phyloP scores from a whole-genome alignment of 2,329 filamentous ascomycete genomes.

The Hysterium pulicare region DNA sequence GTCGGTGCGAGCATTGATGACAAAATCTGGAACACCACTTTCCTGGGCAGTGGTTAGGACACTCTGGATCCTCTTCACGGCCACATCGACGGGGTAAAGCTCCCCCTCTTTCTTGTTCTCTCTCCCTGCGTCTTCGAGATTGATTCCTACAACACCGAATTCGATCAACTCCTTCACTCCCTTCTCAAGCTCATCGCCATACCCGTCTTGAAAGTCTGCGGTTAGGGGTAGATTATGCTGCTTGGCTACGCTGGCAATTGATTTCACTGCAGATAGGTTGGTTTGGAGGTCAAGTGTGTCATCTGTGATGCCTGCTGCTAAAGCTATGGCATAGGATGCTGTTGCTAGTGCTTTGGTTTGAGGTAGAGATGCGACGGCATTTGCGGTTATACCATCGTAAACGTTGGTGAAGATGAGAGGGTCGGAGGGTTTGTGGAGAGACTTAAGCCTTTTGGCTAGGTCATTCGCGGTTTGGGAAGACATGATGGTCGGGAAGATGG shows the following conservation, averaged over 20 bases:
- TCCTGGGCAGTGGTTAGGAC: slow-evolving; percentile 45
- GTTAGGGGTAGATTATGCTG: slow-evolving; percentile 49
- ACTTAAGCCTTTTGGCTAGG: slow-evolving; percentile 14
- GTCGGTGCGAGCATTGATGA: slow-evolving; percentile 59
- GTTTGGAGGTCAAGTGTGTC: slow-evolving; percentile 46
- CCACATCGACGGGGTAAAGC: slow-evolving; percentile 43
- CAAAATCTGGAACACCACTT: slow-evolving; percentile 44
- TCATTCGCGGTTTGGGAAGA: slow-evolving; percentile 9
- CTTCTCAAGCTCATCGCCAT: slow-evolving; percentile 47
- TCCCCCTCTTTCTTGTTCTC: slow-evolving; percentile 35
- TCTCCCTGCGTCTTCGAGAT: slow-evolving; percentile 59
- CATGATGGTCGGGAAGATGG: too few relatives aligned
- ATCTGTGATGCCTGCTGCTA: slow-evolving; percentile 29
- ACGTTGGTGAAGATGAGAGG: slow-evolving; percentile 56
- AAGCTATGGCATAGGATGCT: slow-evolving; percentile 34
- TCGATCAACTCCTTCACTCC: slow-evolving; percentile 47
- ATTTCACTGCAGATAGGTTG: slow-evolving; percentile 49
- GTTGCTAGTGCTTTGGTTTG: slow-evolving; percentile 39
- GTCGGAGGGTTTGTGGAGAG: slow-evolving; percentile 50
- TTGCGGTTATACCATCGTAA: slow-evolving; percentile 53
- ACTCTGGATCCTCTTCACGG: slow-evolving; percentile 46
- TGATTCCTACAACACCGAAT: slow-evolving; percentile 55
- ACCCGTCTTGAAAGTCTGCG: slow-evolving; percentile 61
- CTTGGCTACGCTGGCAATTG: slow-evolving; percentile 44
- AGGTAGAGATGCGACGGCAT: slow-evolving; percentile 45